phyloP scores from a whole-genome alignment of 2,329 filamentous ascomycete genomes.

The Rhynchosporium agropyri region DNA sequence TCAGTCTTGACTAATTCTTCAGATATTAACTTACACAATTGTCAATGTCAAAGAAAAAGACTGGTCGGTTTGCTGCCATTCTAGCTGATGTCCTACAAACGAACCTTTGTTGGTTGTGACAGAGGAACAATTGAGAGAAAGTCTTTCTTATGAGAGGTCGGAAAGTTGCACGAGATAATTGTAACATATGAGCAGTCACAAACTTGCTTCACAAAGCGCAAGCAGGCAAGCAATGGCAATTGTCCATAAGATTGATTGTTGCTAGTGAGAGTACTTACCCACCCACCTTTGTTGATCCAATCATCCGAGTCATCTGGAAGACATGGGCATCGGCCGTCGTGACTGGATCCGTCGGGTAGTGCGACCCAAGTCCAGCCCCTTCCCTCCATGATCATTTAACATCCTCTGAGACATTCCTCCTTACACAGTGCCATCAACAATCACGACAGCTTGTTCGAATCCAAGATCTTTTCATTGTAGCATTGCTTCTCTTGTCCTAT shows the following conservation, averaged over 20 bases:
- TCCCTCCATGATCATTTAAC: not conserved
- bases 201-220: not conserved
- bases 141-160: constrained; percentile 1
- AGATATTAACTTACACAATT: constrained; percentile 69
- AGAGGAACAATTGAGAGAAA: not conserved
- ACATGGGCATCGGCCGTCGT: not conserved
- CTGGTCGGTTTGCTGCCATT: constrained; percentile 46
- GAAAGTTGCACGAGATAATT: not conserved
- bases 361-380: constrained; percentile 2
- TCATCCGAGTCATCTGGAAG: not conserved
- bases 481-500: constrained; percentile 1
- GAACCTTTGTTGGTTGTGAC: not conserved
- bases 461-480: constrained; percentile 9
- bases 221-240: not conserved
- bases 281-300: constrained; percentile 12
- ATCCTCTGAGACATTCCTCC: not conserved
- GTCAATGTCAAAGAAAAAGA: constrained; percentile 91
- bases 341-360: not conserved
- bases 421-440: constrained; percentile 3
- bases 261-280: constrained; percentile 1
- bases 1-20: too few relatives aligned
- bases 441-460: constrained; percentile 8
- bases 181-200: constrained; percentile 1
- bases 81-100: not conserved
- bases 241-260: not conserved